phyloP scores from a whole-genome alignment of 2,329 filamentous ascomycete species.

The Scytalidium sp. region DNA sequence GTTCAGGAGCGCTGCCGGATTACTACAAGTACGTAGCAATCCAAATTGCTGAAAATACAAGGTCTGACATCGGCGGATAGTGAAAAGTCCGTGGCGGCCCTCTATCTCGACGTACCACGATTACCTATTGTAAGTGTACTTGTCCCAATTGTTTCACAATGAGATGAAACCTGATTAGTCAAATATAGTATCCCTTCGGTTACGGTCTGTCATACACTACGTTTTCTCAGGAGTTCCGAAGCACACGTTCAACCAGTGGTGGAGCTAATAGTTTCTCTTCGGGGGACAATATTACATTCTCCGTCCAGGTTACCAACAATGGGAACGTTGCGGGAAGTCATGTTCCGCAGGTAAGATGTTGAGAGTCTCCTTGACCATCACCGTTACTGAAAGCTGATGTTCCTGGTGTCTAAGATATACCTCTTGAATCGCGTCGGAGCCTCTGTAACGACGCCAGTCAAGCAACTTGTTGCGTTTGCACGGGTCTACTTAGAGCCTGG shows the following conservation, averaged over 20 bases:
- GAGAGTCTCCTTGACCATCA: neutral
- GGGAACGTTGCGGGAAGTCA: slow-evolving; percentile 59
- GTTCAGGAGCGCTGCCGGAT: slow-evolving; percentile 32
- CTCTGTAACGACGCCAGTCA: slow-evolving; percentile 37
- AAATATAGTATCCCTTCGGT: slow-evolving; percentile 27
- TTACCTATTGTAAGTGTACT: neutral
- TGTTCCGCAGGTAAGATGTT: slow-evolving; percentile 50
- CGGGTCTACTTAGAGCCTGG: slow-evolving; percentile 34
- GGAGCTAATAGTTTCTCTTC: slow-evolving; percentile 9
- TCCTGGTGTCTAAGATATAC: neutral
- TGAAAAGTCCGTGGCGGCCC: neutral
- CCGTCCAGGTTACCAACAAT: slow-evolving; percentile 59
- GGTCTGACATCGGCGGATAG: neutral
- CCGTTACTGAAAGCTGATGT: neutral
- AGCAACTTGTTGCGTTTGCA: slow-evolving; percentile 40
- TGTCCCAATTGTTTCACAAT: neutral
- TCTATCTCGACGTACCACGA: neutral
- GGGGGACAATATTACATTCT: slow-evolving; percentile 32
- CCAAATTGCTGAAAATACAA: slow-evolving; percentile 11
- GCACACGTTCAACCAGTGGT: slow-evolving; percentile 4
- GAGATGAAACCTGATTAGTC: neutral
- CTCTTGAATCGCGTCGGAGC: slow-evolving; percentile 24
- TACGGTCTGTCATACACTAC: slow-evolving; percentile 33
- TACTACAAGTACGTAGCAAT: slow-evolving; percentile 33
- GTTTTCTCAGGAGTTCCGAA: slow-evolving; percentile 28